Evolutionary conservation across 1,284 basidiomycete species (phyloP).

Genomic region (Thecaphora thlaspeos): DNA sequence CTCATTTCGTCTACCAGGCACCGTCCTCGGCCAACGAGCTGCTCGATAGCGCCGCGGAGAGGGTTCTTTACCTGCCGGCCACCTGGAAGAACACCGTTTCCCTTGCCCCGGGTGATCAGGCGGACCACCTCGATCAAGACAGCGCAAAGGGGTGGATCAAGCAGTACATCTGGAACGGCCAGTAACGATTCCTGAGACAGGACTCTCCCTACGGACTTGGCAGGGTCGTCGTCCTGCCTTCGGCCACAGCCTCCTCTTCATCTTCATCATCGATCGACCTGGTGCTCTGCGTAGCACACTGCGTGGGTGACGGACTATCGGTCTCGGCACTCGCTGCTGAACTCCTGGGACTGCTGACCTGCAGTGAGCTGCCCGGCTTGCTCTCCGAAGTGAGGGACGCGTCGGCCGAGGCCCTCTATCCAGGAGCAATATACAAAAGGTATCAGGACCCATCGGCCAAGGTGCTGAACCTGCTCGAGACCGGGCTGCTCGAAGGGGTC

Average conservation of each 20-base stretch:
- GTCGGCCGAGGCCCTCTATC: not conserved
- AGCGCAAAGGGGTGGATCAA: slow-evolving; percentile 9
- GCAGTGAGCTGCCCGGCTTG: slow-evolving; percentile 9
- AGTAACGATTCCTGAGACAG: slow-evolving; percentile 22
- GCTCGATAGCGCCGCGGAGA: slow-evolving; percentile 11
- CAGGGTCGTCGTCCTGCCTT: slow-evolving; percentile 16
- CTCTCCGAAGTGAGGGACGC: slow-evolving; percentile 3
- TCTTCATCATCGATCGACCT: slow-evolving; percentile 21
- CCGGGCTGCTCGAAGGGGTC: not conserved
- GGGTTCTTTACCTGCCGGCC: slow-evolving; percentile 7
- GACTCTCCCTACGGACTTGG: slow-evolving; percentile 14
- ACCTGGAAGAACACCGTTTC: too few species aligned
- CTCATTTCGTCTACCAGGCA: slow-evolving; percentile 25
- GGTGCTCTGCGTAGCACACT: slow-evolving; percentile 23
- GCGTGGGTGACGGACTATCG: slow-evolving; percentile 30
- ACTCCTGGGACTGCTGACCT: slow-evolving; percentile 13
- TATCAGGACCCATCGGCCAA: not conserved
- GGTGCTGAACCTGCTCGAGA: not conserved
- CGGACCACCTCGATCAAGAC: not conserved
- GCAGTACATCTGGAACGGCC: slow-evolving; percentile 29
- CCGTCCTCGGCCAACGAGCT: slow-evolving; percentile 10
- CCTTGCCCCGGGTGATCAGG: slow-evolving; percentile 1
- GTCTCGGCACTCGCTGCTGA: slow-evolving; percentile 22
- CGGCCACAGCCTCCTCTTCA: not conserved
- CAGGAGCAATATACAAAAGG: not conserved